phyloP scores from a whole-genome alignment of 108 stramenopile species.

The Epipyxis sp. region DNA sequence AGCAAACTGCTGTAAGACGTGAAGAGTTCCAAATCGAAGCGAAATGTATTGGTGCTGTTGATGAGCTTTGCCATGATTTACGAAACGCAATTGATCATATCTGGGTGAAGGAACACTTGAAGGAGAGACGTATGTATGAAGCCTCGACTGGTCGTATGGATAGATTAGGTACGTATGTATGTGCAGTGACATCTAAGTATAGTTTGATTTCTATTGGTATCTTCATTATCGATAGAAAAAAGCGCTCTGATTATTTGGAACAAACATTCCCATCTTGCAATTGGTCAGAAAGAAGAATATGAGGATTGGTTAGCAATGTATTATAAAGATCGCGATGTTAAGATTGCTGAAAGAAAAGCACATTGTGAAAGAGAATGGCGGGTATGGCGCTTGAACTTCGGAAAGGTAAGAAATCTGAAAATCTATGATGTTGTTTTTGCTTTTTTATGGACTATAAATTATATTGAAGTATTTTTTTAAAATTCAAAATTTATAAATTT shows the following conservation, averaged over 20 bases:
- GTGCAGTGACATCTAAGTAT: too few species aligned
- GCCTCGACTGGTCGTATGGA: neutral
- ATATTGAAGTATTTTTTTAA: too few species aligned
- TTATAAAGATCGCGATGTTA: neutral
- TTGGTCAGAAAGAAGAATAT: conserved; percentile 1
- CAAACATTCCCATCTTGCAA: neutral
- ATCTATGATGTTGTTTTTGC: too few species aligned
- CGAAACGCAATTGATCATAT: neutral
- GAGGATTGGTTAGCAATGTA: conserved; percentile 1
- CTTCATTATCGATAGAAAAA: too few species aligned
- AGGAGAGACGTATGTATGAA: neutral
- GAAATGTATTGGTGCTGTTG: neutral
- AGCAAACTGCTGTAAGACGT: neutral
- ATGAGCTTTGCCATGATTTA: neutral
- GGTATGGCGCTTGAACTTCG: neutral
- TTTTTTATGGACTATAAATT: too few species aligned
- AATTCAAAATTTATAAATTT: too few species aligned
- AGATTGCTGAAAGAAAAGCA: neutral
- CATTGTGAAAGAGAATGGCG: neutral
- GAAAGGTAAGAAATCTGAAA: too few species aligned
- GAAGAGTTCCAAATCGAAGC: conserved; percentile 13
- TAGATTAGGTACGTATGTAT: too few species aligned
- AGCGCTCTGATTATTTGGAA: conserved; percentile 22
- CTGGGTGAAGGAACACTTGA: conserved; percentile 20
- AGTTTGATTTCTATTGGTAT: too few species aligned